Evolutionary conservation across 306 rosid genomes (phyloP), one percentile per base, ranked within the genome.

Genomic region (Vicia faba): DNA sequence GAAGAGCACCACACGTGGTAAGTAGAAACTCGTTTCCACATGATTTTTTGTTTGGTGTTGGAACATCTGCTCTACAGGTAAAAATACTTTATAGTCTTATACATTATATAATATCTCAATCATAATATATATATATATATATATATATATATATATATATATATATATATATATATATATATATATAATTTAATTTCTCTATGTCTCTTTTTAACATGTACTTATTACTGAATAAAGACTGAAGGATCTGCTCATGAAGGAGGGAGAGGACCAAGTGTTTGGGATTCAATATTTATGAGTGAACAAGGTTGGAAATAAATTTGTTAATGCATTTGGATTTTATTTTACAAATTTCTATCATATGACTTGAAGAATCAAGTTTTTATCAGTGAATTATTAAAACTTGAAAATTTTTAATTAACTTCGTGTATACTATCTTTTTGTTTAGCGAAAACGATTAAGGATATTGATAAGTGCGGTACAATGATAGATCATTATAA

Each of bases 41-140:
- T 19, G 51, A 58, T 31, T 71, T 71, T 35, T n/a, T 71, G 51
- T 71, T 71, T 36, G 75, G 75, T 5, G 69, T 9, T 2, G 75
- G 75, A 60, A 19, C 68, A 20, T 71, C 75, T 71, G 10, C 69
- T 71, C 75, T 71, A n/a, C 69, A 71, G 68, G 75, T 71, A 5
- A 44, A 23, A 20, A 60, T 65, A 11, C 5, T 0, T 25, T n/a
- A 10, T 12, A 13, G 4, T 20, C 1, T 2, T 20, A 20, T 20
- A 20, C 23, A 20, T 20, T 20, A 20, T 2, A 20, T 20, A 44
- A 4, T 44, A 29, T 29, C 35, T 29, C 35, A 29, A 29, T 29
- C 28, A 25, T 25, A 25, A 31, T 31, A 20, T 20, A 20, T 20
- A 20, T 20, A 2, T 20, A 2, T 20, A n/a, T n/a, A 31, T 31